Evolutionary conservation across 1,284 basidiomycete species (phyloP).

Genomic region (Austroboletus niveus): DNA sequence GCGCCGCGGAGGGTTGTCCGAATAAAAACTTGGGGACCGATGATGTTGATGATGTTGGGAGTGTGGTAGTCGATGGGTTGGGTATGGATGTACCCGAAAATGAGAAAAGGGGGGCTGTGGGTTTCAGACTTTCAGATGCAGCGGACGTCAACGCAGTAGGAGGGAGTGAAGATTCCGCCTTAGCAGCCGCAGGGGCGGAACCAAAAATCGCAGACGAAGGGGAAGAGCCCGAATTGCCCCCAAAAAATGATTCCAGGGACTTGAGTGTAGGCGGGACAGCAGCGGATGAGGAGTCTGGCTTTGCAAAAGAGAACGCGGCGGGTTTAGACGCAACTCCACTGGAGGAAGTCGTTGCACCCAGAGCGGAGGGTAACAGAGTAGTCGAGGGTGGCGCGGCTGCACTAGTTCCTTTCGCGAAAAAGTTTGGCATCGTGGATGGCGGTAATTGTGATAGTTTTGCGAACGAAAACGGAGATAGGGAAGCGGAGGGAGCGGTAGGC

Average conservation of each 20-base stretch:
- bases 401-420: constrained; percentile 22
- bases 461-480: constrained; percentile 17
- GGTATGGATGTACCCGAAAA: constrained; percentile 15
- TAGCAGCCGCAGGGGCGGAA: constrained; percentile 7
- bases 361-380: constrained; percentile 3
- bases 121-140: constrained; percentile 15
- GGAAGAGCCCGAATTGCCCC: constrained; percentile 1
- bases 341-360: constrained; percentile 1
- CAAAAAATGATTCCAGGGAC: constrained; percentile 5
- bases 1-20: constrained; percentile 16
- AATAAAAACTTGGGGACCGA: constrained; percentile 29
- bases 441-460: constrained; percentile 14
- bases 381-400: constrained; percentile 1
- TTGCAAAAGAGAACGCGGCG: constrained; percentile 19
- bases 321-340: constrained; percentile 10
- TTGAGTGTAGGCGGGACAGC: constrained; percentile 8
- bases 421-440: constrained; percentile 21
- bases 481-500: neutral
- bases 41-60: constrained; percentile 2
- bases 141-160: constrained; percentile 5
- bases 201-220: constrained; percentile 30
- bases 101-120: constrained; percentile 16
- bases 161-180: constrained; percentile 6
- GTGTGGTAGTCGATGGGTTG: constrained; percentile 1
- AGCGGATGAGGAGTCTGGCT: constrained; percentile 7